These are phyloP conservation scores for Marasmius fiardii DNA, from an alignment of 1,284 basidiomycete genomes.

Conservation along the genomic window DNA sequence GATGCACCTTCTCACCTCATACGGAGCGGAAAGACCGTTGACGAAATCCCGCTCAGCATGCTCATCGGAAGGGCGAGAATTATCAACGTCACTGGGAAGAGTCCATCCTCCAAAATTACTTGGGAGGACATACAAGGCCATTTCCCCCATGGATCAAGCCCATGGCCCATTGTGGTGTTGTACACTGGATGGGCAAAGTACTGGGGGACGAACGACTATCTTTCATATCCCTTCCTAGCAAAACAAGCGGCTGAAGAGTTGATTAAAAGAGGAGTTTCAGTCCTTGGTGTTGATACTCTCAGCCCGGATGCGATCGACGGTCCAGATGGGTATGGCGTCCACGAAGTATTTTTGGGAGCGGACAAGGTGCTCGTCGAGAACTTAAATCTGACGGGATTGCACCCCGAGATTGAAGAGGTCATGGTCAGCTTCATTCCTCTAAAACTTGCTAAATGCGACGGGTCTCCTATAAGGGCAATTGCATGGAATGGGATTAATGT, in stretches of 20 bases:
- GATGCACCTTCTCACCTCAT: slow-evolving; percentile 74
- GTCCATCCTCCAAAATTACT: slow-evolving; percentile 41
- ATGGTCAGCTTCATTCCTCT: neutral
- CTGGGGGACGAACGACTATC: neutral
- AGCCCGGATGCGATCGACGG: slow-evolving; percentile 3
- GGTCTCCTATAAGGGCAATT: neutral
- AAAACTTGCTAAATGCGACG: neutral
- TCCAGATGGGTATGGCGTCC: neutral
- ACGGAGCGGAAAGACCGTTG: slow-evolving; percentile 47
- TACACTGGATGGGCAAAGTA: neutral
- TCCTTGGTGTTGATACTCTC: neutral
- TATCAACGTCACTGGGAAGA: slow-evolving; percentile 41
- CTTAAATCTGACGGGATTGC: neutral
- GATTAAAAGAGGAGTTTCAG: neutral
- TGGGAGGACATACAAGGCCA: slow-evolving; percentile 37
- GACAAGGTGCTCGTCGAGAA: neutral
- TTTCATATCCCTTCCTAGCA: neutral
- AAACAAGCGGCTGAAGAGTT: neutral
- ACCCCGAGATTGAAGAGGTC: neutral
- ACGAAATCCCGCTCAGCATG: slow-evolving; percentile 47
- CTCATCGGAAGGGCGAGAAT: slow-evolving; percentile 52
- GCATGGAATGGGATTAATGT: neutral
- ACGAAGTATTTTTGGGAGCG: slow-evolving; percentile 1
- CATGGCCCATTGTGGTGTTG: neutral
- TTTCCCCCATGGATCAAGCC: neutral